Evolutionary conservation across 441 rosid genomes (phyloP), one percentile per base, ranked within the genome.

Genomic region (Jatropha podagrica): DNA sequence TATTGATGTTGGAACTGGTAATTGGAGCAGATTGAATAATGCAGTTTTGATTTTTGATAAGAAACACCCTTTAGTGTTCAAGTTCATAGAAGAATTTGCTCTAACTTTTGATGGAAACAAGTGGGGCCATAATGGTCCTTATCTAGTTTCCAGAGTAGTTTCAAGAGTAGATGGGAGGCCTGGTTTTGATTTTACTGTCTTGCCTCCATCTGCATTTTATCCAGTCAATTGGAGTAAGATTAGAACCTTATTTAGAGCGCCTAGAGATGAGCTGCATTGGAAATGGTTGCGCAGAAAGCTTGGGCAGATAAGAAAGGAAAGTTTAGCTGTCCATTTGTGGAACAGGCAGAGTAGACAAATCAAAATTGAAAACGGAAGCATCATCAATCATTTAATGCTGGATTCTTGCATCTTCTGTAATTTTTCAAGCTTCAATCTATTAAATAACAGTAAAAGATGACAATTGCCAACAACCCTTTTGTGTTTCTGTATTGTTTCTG

Each of bases 121-220:
- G 81, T 94, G 98, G 98, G 98, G 97, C 5, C 94, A 95, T 64
- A 95, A 95, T 70, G 98, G 98, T 64, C 98, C 95, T 2, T 95
- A 95, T 73, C 75, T 95, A 64, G 97, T 92, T 40, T 92, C 98
- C 0, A 84, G 98, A 72, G 98, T 95, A 13, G 85, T 92, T 44
- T 69, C 86, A 8, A 86, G 91, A 73, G 74, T 91, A 15, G 76
- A 17, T 0, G 79, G 68, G 0, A 81, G 81, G 58, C 74, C 86
- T 40, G 88, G 88, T 27, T 79, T 81, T 38, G 73, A 85, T 79
- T 89, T 91, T 84, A 83, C 87, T 0, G 92, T 95, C 40, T 68
- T 90, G 86, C 91, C 95, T 3, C 97, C 94, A 2, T 74, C 86
- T 5, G 95, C 94, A 4, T 94, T 94, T 84, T 94, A 94, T 83